Base-by-base conservation (phyloP, 1,284 basidiomycete species). In the Malassezia caprae region DNA sequence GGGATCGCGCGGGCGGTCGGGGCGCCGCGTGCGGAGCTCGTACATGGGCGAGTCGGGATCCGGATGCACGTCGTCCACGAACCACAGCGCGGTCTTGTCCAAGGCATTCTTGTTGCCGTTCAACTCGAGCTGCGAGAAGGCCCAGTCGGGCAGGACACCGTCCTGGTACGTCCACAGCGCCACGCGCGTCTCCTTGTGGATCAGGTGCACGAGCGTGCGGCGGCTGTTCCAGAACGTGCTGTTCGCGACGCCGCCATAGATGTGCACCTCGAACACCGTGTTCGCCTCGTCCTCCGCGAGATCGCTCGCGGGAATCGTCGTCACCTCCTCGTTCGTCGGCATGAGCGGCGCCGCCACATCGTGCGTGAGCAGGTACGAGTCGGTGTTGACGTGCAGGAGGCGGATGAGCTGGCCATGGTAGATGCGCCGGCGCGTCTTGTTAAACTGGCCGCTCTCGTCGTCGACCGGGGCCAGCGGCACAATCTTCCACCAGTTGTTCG, bases 251-350 rank as follows among this genome's bases (percentile, higher is more conserved):
- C 52, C 58, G 35, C 53, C 56, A 31, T 64, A 59, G 32, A 74
- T 59, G 15, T 59, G 50, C 10, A 74, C 44, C 48, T 73, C 69
- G 39, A 72, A 74, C 19, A 70, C 56, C 8, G 70, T 69, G 42
- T 73, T 90, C 23, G 65, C 56, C 24, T 65, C 62, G 50, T 74
- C 64, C 65, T 90, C 68, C 45, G 91, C 90, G 51, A 66, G 58
- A 48, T 73, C 64, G 65, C 90, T 67, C 42, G 91, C 90, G 50
- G 69, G 60, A 4, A 50, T 27, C 2, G 68, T 70, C 31, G 0
- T 99, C 76, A 98, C 91, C 76, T 99, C 94, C 75, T 96, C 90
- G 76, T 98, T 96, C 35, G 94, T 98, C 8, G 93, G 84, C 86
- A 91, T 94, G 49, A 91, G 82, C 2, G 94, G 88, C 3, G 90